phyloP scores from a whole-genome alignment of 2,329 filamentous ascomycete genomes.

The Phaeophleospora eucalypticola region DNA sequence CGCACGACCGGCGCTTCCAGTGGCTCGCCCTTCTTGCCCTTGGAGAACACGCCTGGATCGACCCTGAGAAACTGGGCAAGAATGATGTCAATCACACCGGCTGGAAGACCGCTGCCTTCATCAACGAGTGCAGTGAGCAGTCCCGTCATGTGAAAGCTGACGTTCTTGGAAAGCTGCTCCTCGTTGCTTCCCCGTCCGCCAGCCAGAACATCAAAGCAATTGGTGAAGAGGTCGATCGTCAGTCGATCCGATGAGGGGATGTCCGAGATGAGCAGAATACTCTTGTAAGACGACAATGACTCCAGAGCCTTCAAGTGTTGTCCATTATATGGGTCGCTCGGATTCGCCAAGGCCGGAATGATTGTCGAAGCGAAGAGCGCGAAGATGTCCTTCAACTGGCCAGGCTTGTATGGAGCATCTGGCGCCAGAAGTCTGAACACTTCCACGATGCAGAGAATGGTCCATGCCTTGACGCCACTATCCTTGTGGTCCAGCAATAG shows the following conservation, averaged over 20 bases:
- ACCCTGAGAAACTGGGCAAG: slow-evolving; percentile 93
- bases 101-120: slow-evolving; percentile 71
- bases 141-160: slow-evolving; percentile 86
- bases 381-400: slow-evolving; percentile 96
- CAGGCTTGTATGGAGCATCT: slow-evolving; percentile 85
- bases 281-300: slow-evolving; percentile 89
- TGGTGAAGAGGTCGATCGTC: slow-evolving; percentile 75
- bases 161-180: slow-evolving; percentile 84
- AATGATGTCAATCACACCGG: slow-evolving; percentile 83
- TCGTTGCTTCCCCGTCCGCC: slow-evolving; percentile 69
- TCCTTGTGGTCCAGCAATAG: slow-evolving; percentile 89
- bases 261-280: slow-evolving; percentile 85
- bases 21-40: slow-evolving; percentile 43
- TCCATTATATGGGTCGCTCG: slow-evolving; percentile 82
- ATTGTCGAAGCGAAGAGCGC: slow-evolving; percentile 79
- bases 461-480: slow-evolving; percentile 83
- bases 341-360: slow-evolving; percentile 78
- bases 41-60: slow-evolving; percentile 57
- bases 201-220: slow-evolving; percentile 88
- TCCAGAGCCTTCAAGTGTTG: slow-evolving; percentile 89
- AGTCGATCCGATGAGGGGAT: slow-evolving; percentile 77
- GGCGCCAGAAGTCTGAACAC: slow-evolving; percentile 89
- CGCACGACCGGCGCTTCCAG: slow-evolving; percentile 51
- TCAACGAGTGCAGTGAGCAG: slow-evolving; percentile 83
- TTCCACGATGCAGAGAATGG: slow-evolving; percentile 85